phyloP scores from a whole-genome alignment of 768 basidiomycete species.

The Boletales sp. region DNA sequence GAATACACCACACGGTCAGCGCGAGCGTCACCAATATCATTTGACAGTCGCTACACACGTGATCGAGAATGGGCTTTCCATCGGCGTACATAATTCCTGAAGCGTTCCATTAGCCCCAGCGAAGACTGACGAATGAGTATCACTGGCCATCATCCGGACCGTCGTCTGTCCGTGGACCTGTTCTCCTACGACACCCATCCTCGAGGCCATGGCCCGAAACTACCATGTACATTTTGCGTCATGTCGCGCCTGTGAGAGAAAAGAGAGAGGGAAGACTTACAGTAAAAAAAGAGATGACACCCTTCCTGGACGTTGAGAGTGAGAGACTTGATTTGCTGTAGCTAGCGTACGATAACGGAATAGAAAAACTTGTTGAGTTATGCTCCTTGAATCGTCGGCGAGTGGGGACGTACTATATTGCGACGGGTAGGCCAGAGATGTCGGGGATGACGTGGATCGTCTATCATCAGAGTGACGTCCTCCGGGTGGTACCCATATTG shows the following conservation, averaged over 20 bases:
- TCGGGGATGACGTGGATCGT: constrained; percentile 25
- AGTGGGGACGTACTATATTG: constrained; percentile 38
- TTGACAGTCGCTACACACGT: constrained; percentile 1
- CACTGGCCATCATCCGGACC: constrained; percentile 44
- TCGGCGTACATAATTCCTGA: constrained; percentile 2
- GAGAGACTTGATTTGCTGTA: constrained; percentile 39
- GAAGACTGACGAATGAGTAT: not conserved
- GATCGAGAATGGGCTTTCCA: constrained; percentile 8
- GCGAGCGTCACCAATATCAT: not conserved
- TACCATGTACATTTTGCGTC: not conserved
- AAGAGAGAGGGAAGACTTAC: constrained; percentile 25
- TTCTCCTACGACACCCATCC: constrained; percentile 17
- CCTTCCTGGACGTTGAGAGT: constrained; percentile 40
- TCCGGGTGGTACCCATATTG: constrained; percentile 35
- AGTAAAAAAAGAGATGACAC: constrained; percentile 51
- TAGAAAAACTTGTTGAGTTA: not conserved
- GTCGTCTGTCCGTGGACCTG: constrained; percentile 36
- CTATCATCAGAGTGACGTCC: constrained; percentile 42
- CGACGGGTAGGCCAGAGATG: constrained; percentile 35
- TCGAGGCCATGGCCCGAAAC: constrained; percentile 13
- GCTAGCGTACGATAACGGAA: constrained; percentile 11
- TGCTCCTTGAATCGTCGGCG: not conserved
- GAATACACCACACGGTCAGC: not conserved
- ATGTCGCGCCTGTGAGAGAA: not conserved
- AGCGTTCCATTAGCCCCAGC: not conserved